phyloP scores from a whole-genome alignment of 1,284 basidiomycete species.

The Meira miltonrushii region DNA sequence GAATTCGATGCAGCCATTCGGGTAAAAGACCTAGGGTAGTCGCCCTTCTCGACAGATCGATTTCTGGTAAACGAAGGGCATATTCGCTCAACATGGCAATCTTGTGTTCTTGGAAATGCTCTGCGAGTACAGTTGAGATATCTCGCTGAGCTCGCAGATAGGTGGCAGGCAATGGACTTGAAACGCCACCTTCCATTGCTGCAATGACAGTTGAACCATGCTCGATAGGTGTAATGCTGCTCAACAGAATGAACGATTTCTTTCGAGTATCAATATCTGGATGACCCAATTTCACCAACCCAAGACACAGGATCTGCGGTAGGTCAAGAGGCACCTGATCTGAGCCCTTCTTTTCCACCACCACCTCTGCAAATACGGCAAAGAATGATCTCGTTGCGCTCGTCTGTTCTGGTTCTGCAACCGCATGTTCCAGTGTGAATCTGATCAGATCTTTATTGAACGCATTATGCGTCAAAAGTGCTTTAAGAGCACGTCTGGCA shows the following conservation, averaged over 20 bases:
- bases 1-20: conserved; percentile 35
- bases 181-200: conserved; percentile 71
- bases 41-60: conserved; percentile 50
- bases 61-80: conserved; percentile 66
- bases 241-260: conserved; percentile 74
- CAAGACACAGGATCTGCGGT: conserved; percentile 72
- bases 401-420: conserved; percentile 60
- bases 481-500: conserved; percentile 65
- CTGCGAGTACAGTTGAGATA: conserved; percentile 71
- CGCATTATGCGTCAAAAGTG: conserved; percentile 64
- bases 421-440: conserved; percentile 68
- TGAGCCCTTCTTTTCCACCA: conserved; percentile 58
- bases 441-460: conserved; percentile 64
- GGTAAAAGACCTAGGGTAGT: conserved; percentile 39
- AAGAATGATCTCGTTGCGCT: conserved; percentile 62
- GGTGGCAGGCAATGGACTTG: conserved; percentile 68
- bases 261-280: conserved; percentile 64
- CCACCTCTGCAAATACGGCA: conserved; percentile 70
- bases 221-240: conserved; percentile 59
- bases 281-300: conserved; percentile 79
- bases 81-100: conserved; percentile 68
- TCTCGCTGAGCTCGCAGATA: conserved; percentile 75
- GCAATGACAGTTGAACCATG: conserved; percentile 57
- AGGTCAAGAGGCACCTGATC: conserved; percentile 65
- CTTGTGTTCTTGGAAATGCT: conserved; percentile 70